Conservation (phyloP, 257 asterid species). For the Sherardia arvensis region DNA sequence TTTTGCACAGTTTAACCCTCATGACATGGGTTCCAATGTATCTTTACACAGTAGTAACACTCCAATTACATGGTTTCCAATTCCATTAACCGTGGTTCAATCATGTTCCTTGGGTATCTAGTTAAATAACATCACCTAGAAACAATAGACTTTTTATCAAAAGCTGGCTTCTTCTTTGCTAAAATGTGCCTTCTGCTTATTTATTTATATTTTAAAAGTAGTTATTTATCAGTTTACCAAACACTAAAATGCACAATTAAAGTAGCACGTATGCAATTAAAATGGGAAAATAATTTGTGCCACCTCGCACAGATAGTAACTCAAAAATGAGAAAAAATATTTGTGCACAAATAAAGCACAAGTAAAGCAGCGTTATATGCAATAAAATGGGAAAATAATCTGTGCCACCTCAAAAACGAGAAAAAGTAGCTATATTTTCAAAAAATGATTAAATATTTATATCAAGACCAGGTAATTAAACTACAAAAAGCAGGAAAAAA, state of each 20-base stretch:
- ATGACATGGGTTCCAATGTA: not conserved
- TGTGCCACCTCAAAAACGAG: not conserved
- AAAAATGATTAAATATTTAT: no score
- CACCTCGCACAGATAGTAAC: not conserved
- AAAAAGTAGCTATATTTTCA: no score
- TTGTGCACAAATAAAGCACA: no score
- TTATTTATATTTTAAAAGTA: not conserved
- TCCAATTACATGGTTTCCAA: not conserved
- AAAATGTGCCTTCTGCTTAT: not conserved
- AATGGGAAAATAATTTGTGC: not conserved
- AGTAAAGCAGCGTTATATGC: not conserved
- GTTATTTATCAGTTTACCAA: not conserved
- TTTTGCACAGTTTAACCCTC: not conserved
- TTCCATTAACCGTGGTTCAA: not conserved
- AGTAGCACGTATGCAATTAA: not conserved
- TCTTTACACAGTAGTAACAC: not conserved
- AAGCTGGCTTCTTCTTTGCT: not conserved
- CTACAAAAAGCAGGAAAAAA: not conserved
- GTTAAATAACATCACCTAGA: not conserved
- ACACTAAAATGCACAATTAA: not conserved
- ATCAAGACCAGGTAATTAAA: not conserved
- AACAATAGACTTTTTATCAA: no score
- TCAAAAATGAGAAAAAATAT: not conserved
- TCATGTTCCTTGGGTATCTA: not conserved
- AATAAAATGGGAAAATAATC: not conserved